Base-by-base conservation (phyloP, 1,139 yeast genomes). In the Geotrichum citri-aurantii region DNA sequence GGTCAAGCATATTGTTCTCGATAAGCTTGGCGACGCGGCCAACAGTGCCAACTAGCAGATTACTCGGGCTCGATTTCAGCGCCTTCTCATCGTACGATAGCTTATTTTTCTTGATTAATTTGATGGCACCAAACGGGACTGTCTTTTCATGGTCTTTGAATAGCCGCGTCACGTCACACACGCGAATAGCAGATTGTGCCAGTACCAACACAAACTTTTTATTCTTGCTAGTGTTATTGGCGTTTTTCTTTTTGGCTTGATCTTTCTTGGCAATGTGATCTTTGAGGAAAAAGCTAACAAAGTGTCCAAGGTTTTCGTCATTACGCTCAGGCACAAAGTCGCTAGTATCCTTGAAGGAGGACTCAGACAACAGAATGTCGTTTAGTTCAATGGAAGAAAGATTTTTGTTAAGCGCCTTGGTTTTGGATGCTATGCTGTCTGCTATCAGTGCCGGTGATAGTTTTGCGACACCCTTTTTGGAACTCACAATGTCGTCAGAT, bases 121-220 rank as follows among this genome's bases (percentile, higher is more conserved):
- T 86, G 58, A 86, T 63, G 1, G 89, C 81, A 0, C 86, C 81
- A 12, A 70, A 70, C 8, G 65, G 64, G 10, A 67, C 42, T 1
- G 61, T 33, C 10, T 85, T 84, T 8, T 37, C 44, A 19, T 37
- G 44, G 19, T 17, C 44, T 17, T 37, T 37, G 3, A 73, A 63
- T 3, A 85, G 23, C 59, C 93, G 77, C 67, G 82, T 83, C 1
- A 85, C 78, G 66, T 86, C 92, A 72, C 93, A 86, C 0, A 86
- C 89, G 60, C 93, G 76, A 26, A 86, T 72, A 0, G 92, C 92
- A 0, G 91, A 85, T 78, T 82, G 79, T 3, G 88, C 80, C 19
- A 87, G 70, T 2, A 86, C 73, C n/a, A 86, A 76, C 23, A 86
- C 54, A 46, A 57, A 60, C 72, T 65, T 78, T 81, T 62, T 79